Evolutionary conservation across 139 green algal genomes (phyloP).

Genomic region (Chlamydomonas eustigma): DNA sequence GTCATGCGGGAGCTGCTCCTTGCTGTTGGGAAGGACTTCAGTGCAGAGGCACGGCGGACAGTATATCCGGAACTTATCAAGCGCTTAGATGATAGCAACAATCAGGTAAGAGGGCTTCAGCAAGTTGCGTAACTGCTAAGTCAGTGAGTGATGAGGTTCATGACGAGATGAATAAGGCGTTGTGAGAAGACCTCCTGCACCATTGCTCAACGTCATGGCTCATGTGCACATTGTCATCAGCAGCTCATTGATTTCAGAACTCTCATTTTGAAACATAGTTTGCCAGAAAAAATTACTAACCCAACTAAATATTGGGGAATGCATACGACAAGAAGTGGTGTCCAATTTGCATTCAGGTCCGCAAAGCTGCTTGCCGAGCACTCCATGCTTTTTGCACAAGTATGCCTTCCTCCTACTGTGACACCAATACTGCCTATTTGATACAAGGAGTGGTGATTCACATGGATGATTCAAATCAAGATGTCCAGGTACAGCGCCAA

Average conservation of each 20-base stretch:
- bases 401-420: conserved; percentile 46
- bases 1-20: conserved; percentile 34
- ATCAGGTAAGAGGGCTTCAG: conserved; percentile 39
- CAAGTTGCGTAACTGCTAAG: too few relatives aligned
- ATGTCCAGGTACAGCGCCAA: too few relatives aligned
- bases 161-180: too few relatives aligned
- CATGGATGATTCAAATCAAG: conserved; percentile 67
- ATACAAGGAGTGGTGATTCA: conserved; percentile 65
- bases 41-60: conserved; percentile 42
- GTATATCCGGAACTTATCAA: conserved; percentile 78
- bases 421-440: conserved; percentile 66
- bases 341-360: conserved; percentile 32
- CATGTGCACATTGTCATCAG: too few relatives aligned
- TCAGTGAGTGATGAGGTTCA: too few relatives aligned
- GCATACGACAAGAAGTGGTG: too few relatives aligned
- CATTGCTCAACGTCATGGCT: too few relatives aligned
- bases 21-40: conserved; percentile 35
- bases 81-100: conserved; percentile 77
- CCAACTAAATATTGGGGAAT: too few relatives aligned
- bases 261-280: too few relatives aligned
- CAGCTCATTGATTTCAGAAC: too few relatives aligned
- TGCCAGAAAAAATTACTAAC: too few relatives aligned
- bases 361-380: conserved; percentile 33
- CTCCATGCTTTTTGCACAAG: conserved; percentile 43
- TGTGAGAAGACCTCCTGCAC: too few relatives aligned